phyloP scores from a whole-genome alignment of 2,329 filamentous ascomycete species.

The Talaromyces amestolkiae region DNA sequence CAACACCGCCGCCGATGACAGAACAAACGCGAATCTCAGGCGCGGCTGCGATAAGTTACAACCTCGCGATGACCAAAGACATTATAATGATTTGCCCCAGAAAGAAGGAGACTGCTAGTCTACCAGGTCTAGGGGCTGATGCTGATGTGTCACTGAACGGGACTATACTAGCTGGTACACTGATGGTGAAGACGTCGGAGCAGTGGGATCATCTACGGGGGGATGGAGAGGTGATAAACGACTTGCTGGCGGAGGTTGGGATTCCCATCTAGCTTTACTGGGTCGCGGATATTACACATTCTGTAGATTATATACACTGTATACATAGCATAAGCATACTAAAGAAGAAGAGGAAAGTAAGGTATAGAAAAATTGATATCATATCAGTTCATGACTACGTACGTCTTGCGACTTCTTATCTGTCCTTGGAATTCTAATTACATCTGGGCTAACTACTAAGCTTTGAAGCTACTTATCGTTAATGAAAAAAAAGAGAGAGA shows the following conservation, averaged over 20 bases:
- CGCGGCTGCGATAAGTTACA: conserved; percentile 54
- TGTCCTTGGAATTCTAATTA: neutral
- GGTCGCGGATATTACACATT: neutral
- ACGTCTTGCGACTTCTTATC: neutral
- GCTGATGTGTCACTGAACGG: conserved; percentile 55
- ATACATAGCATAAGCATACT: neutral
- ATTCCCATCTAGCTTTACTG: conserved; percentile 21
- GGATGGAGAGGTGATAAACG: conserved; percentile 42
- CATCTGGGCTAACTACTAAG: neutral
- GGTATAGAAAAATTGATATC: neutral
- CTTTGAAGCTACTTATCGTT: neutral
- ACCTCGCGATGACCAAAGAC: conserved; percentile 55
- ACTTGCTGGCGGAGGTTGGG: conserved; percentile 45
- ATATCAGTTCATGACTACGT: conserved; percentile 2
- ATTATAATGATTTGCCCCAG: conserved; percentile 56
- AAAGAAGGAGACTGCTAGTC: conserved; percentile 46
- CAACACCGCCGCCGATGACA: neutral
- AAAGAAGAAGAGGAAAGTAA: neutral
- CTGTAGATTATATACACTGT: neutral
- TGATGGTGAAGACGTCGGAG: conserved; percentile 57
- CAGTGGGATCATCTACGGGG: conserved; percentile 52
- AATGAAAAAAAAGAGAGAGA: neutral
- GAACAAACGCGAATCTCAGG: conserved; percentile 27
- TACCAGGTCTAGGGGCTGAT: conserved; percentile 25
- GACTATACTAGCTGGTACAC: conserved; percentile 55